These are phyloP conservation scores for Suhomyces sp. DNA, from an alignment of 805 yeast genomes.

Conservation along the genomic window DNA sequence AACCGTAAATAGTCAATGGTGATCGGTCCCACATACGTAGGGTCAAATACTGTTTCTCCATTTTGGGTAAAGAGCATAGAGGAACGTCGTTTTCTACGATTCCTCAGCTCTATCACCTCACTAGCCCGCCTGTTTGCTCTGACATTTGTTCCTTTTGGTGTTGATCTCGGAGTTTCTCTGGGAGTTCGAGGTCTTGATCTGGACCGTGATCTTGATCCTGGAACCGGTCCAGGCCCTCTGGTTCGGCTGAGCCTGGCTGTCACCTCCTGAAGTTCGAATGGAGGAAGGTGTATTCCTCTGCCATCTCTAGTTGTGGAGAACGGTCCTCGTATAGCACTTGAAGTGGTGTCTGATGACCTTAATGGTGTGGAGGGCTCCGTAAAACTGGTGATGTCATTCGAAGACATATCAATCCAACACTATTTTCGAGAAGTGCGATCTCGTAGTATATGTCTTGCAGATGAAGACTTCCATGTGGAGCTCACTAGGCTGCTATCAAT, in stretches of 20 bases:
- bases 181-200: slow-evolving; percentile 6
- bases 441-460: too few relatives aligned
- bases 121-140: slow-evolving; percentile 9
- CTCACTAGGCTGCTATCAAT: too few relatives aligned
- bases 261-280: slow-evolving; percentile 20
- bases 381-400: neutral
- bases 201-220: slow-evolving; percentile 1
- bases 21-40: slow-evolving; percentile 35
- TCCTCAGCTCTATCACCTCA: slow-evolving; percentile 7
- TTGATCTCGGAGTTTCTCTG: slow-evolving; percentile 1
- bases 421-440: too few relatives aligned
- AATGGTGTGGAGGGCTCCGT: slow-evolving; percentile 23
- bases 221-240: too few relatives aligned
- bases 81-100: slow-evolving; percentile 22
- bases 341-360: slow-evolving; percentile 1
- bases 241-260: slow-evolving; percentile 10
- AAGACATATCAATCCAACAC: too few relatives aligned
- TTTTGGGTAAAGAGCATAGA: slow-evolving; percentile 22
- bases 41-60: slow-evolving; percentile 27
- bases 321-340: too few relatives aligned
- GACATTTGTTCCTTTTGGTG: slow-evolving; percentile 1
- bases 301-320: slow-evolving; percentile 9
- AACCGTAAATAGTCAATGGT: slow-evolving; percentile 37
- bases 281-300: slow-evolving; percentile 20
- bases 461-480: too few relatives aligned